Evolutionary conservation across 2,329 filamentous ascomycete species (phyloP).

Genomic region (Fusarium subtropicale): DNA sequence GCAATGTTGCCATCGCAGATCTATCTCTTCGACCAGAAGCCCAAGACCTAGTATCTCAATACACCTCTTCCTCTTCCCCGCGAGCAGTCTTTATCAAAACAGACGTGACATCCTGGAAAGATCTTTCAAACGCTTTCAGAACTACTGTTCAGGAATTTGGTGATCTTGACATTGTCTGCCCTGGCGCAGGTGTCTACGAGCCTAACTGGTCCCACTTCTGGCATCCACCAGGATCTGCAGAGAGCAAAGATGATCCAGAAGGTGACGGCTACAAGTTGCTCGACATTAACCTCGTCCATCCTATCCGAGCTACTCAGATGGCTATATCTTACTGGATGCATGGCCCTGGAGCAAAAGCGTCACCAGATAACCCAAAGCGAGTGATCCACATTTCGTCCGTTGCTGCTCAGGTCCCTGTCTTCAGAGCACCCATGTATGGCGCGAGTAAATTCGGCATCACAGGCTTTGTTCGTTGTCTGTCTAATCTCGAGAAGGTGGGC

Average conservation of each 20-base stretch:
- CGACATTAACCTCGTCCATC: slow-evolving; percentile 58
- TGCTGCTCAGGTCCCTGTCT: slow-evolving; percentile 51
- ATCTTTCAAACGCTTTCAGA: slow-evolving; percentile 53
- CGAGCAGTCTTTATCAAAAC: slow-evolving; percentile 58
- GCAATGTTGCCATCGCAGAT: slow-evolving; percentile 61
- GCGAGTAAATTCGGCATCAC: slow-evolving; percentile 55
- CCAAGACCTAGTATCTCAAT: slow-evolving; percentile 47
- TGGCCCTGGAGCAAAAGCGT: slow-evolving; percentile 33
- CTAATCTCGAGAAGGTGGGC: slow-evolving; percentile 49
- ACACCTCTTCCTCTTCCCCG: slow-evolving; percentile 37
- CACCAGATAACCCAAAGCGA: slow-evolving; percentile 50
- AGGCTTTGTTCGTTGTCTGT: slow-evolving; percentile 57
- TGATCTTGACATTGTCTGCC: slow-evolving; percentile 57
- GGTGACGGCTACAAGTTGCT: slow-evolving; percentile 51
- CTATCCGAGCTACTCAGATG: slow-evolving; percentile 56
- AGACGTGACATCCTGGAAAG: slow-evolving; percentile 58
- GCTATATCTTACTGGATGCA: slow-evolving; percentile 55
- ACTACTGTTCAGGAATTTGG: slow-evolving; percentile 53
- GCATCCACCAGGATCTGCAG: slow-evolving; percentile 54
- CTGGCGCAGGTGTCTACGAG: slow-evolving; percentile 61
- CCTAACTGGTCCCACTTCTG: slow-evolving; percentile 58
- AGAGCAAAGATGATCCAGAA: slow-evolving; percentile 49
- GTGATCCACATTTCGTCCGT: slow-evolving; percentile 55
- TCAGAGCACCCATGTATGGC: slow-evolving; percentile 54
- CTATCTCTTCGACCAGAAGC: slow-evolving; percentile 58